Conservation (phyloP, 768 basidiomycete species). For the Mycena filopes region DNA sequence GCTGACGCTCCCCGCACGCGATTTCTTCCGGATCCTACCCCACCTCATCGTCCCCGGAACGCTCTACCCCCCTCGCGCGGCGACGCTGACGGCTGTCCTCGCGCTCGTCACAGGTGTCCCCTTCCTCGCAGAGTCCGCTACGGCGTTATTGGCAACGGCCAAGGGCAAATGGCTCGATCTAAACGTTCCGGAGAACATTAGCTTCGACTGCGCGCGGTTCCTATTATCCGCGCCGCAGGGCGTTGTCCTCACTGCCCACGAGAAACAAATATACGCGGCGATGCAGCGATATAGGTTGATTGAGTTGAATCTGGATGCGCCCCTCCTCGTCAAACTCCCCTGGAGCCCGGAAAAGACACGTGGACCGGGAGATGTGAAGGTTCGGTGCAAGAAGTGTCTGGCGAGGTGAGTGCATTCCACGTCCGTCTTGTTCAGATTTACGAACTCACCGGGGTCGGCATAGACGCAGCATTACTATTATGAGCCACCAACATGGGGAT, state of each 20-base stretch:
- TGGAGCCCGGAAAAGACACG: conserved; percentile 41
- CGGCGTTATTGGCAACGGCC: conserved; percentile 27
- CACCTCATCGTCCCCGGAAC: conserved; percentile 43
- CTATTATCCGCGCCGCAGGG: conserved; percentile 33
- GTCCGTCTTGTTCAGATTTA: background rate
- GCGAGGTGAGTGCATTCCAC: conserved; percentile 21
- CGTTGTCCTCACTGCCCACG: conserved; percentile 33
- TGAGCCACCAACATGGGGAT: conserved; percentile 31
- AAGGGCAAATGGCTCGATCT: conserved; percentile 41
- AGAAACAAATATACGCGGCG: conserved; percentile 34
- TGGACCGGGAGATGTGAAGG: conserved; percentile 38
- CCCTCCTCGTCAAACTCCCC: conserved; percentile 29
- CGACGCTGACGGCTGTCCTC: conserved; percentile 38
- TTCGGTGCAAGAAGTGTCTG: conserved; percentile 35
- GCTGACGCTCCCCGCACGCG: conserved; percentile 32
- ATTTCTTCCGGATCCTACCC: conserved; percentile 40
- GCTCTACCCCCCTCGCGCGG: conserved; percentile 39
- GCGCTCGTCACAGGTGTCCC: conserved; percentile 39
- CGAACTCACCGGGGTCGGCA: background rate
- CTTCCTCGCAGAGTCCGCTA: conserved; percentile 38
- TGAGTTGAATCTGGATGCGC: conserved; percentile 41
- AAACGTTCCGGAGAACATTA: conserved; percentile 40
- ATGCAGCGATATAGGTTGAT: conserved; percentile 41
- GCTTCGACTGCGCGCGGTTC: conserved; percentile 42
- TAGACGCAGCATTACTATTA: conserved; percentile 40